Evolutionary conservation across 352 stramenopile species (phyloP), one percentile per base, ranked within the genome.

Genomic region (Plasmopara muralis): DNA sequence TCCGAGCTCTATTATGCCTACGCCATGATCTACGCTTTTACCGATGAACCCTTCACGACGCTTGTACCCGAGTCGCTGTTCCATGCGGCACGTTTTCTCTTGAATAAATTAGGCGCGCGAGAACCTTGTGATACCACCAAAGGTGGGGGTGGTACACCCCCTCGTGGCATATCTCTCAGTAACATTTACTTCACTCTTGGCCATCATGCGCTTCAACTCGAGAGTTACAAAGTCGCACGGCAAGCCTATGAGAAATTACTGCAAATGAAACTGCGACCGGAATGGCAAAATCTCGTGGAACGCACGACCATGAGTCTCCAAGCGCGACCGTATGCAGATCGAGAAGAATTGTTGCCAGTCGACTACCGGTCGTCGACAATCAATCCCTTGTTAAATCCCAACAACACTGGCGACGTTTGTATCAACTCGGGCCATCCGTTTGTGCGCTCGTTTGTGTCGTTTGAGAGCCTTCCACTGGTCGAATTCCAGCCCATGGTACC

Each of bases 1-100:
- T 95, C 91, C 9, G 82, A 97, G 50, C 60, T 96, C 20, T 98
- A 98, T 72, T 97, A 93, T 53, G 89, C 90, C 6, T 98, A 97
- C 66, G 66, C 87, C 29, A 78, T 88, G 76, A 77, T 98, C 29
- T 95, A 94, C 56, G 70, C 74, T 2, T 98, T 93, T 76, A 97
- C 92, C 1, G 87, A 95, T 30, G 92, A 97, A 54, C 95, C 94
- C 8, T 98, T 98, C 67, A 97, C 88, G 31, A 95, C 70, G 13
- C 63, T 97, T 30, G 70, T 93, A 43, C 87, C 95, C 0, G 89
- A 98, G 51, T 70, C 91, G 31, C 69, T 98, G 13, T 97, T 98
- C 46, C 85, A 98, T 54, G 85, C 88, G 14, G 88, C 90, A 29
- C 72, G 81, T 5, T 98, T 97, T 38, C 65, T 98, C 20, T 69